phyloP scores from a whole-genome alignment of 2,329 filamentous ascomycete species.

The Aquanectria penicillioides region DNA sequence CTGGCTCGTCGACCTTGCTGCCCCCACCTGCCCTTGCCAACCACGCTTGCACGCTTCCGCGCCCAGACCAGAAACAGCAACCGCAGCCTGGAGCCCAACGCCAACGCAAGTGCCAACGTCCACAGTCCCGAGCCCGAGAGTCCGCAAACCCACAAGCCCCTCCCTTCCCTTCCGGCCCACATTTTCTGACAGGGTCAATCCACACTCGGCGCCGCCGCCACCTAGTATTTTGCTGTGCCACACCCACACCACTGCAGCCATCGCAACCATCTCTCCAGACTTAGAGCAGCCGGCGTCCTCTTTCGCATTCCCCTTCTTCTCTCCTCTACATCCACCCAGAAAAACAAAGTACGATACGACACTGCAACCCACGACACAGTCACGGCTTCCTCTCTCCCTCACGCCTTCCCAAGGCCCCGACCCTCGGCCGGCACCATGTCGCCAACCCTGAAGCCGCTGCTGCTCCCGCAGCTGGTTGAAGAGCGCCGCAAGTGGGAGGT shows the following conservation, averaged over 20 bases:
- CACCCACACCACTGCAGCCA: slow-evolving; percentile 23
- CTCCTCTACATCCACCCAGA: slow-evolving; percentile 5
- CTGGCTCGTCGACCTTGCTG: not conserved
- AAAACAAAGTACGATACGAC: slow-evolving; percentile 5
- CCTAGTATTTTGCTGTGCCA: slow-evolving; percentile 33
- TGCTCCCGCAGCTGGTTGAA: slow-evolving; percentile 64
- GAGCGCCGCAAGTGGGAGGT: slow-evolving; percentile 54
- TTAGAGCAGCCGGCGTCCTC: slow-evolving; percentile 33
- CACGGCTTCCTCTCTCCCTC: slow-evolving; percentile 29
- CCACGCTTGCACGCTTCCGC: slow-evolving; percentile 5
- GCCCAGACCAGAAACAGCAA: slow-evolving; percentile 35
- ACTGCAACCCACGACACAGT: slow-evolving; percentile 15
- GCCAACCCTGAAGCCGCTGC: slow-evolving; percentile 61
- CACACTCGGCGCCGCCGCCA: slow-evolving; percentile 37
- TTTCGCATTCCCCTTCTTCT: slow-evolving; percentile 18
- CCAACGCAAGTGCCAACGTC: slow-evolving; percentile 24
- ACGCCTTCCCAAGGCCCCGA: slow-evolving; percentile 33
- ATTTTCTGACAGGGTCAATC: slow-evolving; percentile 23
- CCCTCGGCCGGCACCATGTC: slow-evolving; percentile 52
- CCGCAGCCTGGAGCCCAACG: slow-evolving; percentile 33
- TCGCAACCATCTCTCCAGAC: slow-evolving; percentile 34
- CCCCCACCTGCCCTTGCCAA: slow-evolving; percentile 1
- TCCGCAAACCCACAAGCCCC: not conserved
- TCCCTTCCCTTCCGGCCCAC: slow-evolving; percentile 15
- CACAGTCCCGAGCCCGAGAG: no score